Base-by-base conservation (phyloP, 306 rosid genomes). In the Casuarina glauca region DNA sequence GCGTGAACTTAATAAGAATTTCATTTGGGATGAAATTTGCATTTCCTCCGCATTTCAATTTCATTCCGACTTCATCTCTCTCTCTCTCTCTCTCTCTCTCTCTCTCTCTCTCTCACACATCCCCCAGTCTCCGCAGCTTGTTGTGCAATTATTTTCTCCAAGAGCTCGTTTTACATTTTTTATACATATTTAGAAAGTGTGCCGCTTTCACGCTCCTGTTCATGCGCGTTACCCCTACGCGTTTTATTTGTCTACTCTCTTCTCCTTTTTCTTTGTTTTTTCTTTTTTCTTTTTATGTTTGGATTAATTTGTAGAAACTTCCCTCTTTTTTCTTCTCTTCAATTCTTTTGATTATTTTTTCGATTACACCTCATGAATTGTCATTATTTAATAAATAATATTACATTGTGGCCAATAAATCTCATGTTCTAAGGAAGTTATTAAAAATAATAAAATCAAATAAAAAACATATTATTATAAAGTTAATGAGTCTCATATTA, bases 11-110 rank as follows among this genome's bases (percentile, higher is more conserved):
- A 91, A 86, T 90, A 84, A 79, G 76, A 79, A 87, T 79, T 81
- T 84, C 88, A 82, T 84, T 88, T 85, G 17, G 53, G 42, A 17
- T 6, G 58, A 82, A 86, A 90, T 16, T 87, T 86, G 84, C 84
- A 93, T 93, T 91, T 91, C 36, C 36, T 32, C 15, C 19, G 71
- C 86, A 91, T 93, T 91, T 94, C 88, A 90, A 91, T 94, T 91
- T 94, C 94, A 94, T 94, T 94, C 98, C 97, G 98, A 94, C 97
- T 78, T 84, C 97, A 90, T 91, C 82, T 88, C 43, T 20, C n/a
- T 54, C 41, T 67, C 10, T 60, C 15, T 35, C 32, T 19, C 1
- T 15, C 12, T 26, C 17, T 62, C 19, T 0, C 46, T 45, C 19
- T 79, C 48, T 44, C 48, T 12, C 51, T 46, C 51, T 46, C 51